These are phyloP conservation scores for Nectriaceae sp. DNA, from an alignment of 2,329 filamentous ascomycete genomes.

Conservation along the genomic window DNA sequence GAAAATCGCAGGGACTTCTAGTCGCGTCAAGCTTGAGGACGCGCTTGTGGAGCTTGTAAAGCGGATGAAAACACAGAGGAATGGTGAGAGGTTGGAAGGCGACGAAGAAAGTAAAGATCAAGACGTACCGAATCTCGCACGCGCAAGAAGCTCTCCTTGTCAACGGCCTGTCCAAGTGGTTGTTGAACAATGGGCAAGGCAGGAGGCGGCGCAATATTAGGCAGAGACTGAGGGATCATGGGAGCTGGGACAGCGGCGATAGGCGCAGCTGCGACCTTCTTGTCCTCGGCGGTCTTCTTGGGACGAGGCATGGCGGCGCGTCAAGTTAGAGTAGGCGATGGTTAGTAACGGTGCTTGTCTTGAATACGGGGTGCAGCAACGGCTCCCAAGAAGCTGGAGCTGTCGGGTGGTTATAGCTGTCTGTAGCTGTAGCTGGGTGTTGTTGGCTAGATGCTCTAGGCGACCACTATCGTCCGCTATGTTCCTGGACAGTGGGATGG, in stretches of 20 bases:
- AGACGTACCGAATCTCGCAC: slow-evolving; percentile 79
- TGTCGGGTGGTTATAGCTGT: background rate
- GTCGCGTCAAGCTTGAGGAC: no score
- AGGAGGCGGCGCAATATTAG: slow-evolving; percentile 19
- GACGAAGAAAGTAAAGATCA: no score
- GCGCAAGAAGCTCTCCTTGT: slow-evolving; percentile 75
- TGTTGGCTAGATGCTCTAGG: background rate
- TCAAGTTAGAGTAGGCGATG: slow-evolving; percentile 1
- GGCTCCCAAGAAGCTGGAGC: no score
- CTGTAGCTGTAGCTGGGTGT: background rate
- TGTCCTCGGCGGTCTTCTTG: slow-evolving; percentile 43
- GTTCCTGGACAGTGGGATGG: background rate
- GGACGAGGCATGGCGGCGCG: slow-evolving; percentile 45
- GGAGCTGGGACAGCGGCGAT: slow-evolving; percentile 38
- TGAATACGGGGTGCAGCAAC: no score
- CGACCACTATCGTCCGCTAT: background rate
- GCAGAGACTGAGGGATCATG: slow-evolving; percentile 41
- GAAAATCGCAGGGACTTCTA: no score
- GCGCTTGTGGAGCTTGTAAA: no score
- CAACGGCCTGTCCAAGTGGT: slow-evolving; percentile 51
- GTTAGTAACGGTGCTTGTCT: background rate
- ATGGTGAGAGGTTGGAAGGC: no score
- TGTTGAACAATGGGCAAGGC: slow-evolving; percentile 16
- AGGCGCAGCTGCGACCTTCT: slow-evolving; percentile 37
- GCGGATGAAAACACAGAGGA: no score